Evolutionary conservation across 2,329 filamentous ascomycete genomes (phyloP).

Genomic region (Penicillium sp.): DNA sequence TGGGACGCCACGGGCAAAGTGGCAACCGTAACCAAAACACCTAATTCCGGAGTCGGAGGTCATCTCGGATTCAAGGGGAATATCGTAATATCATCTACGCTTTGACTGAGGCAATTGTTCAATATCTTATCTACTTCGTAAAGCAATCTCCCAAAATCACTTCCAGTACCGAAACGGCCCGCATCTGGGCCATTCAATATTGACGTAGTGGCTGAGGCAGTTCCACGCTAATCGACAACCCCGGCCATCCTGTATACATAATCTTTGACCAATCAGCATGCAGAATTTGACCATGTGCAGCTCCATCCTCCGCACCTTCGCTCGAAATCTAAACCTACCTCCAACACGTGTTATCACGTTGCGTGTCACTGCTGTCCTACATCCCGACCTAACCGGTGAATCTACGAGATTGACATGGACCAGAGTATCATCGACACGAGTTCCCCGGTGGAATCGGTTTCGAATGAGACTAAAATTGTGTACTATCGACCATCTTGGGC

Average conservation of each 20-base stretch:
- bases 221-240: background rate
- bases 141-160: background rate
- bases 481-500: background rate
- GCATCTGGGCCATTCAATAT: background rate
- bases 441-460: background rate
- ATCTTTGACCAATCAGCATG: slow-evolving; percentile 5
- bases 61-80: background rate
- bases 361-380: background rate
- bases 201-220: slow-evolving; percentile 3
- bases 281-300: slow-evolving; percentile 14
- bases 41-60: background rate
- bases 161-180: background rate
- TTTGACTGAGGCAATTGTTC: background rate
- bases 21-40: background rate
- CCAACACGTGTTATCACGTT: slow-evolving; percentile 3
- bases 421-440: background rate
- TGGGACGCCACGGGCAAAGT: background rate
- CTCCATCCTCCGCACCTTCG: slow-evolving; percentile 5
- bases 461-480: background rate
- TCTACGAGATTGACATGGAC: background rate
- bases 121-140: too few species aligned
- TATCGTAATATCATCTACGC: background rate
- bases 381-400: background rate
- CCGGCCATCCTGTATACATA: background rate
- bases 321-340: background rate